Conservation (phyloP, 148 eudicot species). For the Heliamphora exappendiculata region DNA sequence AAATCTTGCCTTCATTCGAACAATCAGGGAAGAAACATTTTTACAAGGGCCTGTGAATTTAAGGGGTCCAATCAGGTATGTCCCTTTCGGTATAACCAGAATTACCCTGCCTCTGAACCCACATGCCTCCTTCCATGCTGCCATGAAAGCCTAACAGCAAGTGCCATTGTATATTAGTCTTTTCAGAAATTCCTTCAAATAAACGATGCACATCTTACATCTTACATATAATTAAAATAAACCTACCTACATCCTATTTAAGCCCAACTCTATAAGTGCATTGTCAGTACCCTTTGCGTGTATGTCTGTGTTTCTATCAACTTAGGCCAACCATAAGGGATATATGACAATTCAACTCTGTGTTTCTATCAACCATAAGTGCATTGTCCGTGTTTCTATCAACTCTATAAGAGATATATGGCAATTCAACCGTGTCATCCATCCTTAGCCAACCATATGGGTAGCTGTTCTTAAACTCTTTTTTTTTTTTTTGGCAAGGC, state of each 20-base stretch:
- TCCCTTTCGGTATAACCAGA: conserved; percentile 6
- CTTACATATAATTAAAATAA: neutral
- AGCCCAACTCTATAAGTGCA: no score
- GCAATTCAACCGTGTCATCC: no score
- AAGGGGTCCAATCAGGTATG: conserved; percentile 8
- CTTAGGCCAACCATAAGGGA: no score
- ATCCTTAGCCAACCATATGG: no score
- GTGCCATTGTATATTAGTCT: neutral
- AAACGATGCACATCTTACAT: neutral
- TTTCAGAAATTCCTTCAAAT: neutral
- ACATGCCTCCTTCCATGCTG: conserved; percentile 9
- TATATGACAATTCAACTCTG: no score
- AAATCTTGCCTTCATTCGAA: conserved; percentile 4
- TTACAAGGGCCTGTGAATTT: conserved; percentile 3
- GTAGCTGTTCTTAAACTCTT: no score
- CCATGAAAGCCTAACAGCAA: conserved; percentile 5
- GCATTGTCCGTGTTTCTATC: no score
- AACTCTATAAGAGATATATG: no score
- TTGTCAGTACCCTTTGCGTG: no score
- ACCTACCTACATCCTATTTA: neutral
- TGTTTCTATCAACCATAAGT: no score
- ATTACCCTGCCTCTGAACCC: neutral
- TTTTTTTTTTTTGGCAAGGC: no score
- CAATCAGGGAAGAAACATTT: neutral
- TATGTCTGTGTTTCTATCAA: neutral